Percentiles rank a stretch among this genome's conserved stretches.
These are phyloP conservation scores for Mrakiaceae sp. DNA, from an alignment of 1,284 basidiomycete species.

Conservation along the genomic window DNA sequence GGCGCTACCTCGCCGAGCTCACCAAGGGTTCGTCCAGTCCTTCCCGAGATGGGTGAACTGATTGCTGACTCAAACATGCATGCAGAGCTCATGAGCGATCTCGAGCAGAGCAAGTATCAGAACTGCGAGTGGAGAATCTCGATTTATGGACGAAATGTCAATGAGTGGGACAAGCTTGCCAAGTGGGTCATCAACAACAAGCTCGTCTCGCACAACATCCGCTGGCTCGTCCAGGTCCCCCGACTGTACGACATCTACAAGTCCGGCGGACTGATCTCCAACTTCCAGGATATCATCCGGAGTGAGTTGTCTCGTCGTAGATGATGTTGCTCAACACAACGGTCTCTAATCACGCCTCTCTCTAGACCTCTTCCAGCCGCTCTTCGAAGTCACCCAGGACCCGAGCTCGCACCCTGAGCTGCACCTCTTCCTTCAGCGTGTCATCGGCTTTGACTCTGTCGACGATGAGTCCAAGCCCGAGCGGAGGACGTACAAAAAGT, in stretches of 20 bases:
- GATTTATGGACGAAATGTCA: conserved; percentile 65
- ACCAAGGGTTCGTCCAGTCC: conserved; percentile 54
- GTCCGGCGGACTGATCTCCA: conserved; percentile 67
- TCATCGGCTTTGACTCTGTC: conserved; percentile 92
- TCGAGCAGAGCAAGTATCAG: conserved; percentile 99
- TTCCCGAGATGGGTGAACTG: neutral
- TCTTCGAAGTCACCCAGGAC: conserved; percentile 94
- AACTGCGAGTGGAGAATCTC: conserved; percentile 96
- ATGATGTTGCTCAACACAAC: neutral
- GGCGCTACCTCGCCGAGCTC: conserved; percentile 87
- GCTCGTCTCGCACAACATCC: conserved; percentile 89
- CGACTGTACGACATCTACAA: conserved; percentile 96
- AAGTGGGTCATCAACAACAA: conserved; percentile 93
- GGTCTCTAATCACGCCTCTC: conserved; percentile 10
- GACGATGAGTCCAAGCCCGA: conserved; percentile 97
- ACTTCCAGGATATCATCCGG: conserved; percentile 80
- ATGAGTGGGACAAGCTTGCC: conserved; percentile 98
- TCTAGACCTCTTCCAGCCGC: conserved; percentile 77
- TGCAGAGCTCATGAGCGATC: conserved; percentile 85
- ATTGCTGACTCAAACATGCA: neutral
- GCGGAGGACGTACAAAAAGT: conserved; percentile 84
- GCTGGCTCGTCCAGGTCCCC: conserved; percentile 91
- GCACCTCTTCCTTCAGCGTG: conserved; percentile 89
- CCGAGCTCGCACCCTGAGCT: conserved; percentile 83
- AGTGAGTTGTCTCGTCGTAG: conserved; percentile 48